Base-by-base conservation (phyloP, 2,329 filamentous ascomycete genomes). In the Plectosphaerella cucumerina region DNA sequence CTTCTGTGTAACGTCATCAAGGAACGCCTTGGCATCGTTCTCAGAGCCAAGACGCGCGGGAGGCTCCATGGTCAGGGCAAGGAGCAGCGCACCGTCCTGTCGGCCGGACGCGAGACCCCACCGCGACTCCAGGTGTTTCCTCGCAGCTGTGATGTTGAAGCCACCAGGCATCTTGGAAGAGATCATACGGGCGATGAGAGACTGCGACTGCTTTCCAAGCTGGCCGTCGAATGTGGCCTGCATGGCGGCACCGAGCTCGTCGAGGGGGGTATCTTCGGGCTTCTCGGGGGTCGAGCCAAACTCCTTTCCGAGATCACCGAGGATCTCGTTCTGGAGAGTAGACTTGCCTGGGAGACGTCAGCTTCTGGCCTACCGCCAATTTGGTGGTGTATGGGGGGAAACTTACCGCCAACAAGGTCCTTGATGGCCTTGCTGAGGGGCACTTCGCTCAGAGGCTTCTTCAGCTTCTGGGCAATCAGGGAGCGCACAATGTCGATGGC, bases 161-260 rank as follows among this genome's bases (percentile, higher is more conserved):
- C 94, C 94, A 75, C 93, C 94, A 45, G 94, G 94, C 94, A 99
- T 99, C 76, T 99, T 99, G 26, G 94, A 97, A 2, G 94, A 97
- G 42, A 99, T 94, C 67, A 99, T 78, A 60, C 94, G 87, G 47
- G 94, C 94, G 68, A 99, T 87, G 51, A 99, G 82, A 3, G 92
- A 95, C 49, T 89, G 87, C 1, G 94, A 96, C 62, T 97, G 92
- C 75, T 99, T 99, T 70, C 94, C 94, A 55, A 99, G 84, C 74
- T 96, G 93, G 61, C 94, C 94, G 73, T 97, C 94, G 75, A 99
- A 99, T n/a, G 93, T 97, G 44, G 90, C 86, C 74, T 99, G 94
- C 88, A 99, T 96, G 9, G 94, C 80, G 50, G 89, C 90, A 76
- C 92, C 89, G 53, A 99, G 81, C 73, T 99, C 94, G 69, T 99